Base-by-base conservation (phyloP, 1,284 basidiomycete species). In the Heterobasidion occidentale region DNA sequence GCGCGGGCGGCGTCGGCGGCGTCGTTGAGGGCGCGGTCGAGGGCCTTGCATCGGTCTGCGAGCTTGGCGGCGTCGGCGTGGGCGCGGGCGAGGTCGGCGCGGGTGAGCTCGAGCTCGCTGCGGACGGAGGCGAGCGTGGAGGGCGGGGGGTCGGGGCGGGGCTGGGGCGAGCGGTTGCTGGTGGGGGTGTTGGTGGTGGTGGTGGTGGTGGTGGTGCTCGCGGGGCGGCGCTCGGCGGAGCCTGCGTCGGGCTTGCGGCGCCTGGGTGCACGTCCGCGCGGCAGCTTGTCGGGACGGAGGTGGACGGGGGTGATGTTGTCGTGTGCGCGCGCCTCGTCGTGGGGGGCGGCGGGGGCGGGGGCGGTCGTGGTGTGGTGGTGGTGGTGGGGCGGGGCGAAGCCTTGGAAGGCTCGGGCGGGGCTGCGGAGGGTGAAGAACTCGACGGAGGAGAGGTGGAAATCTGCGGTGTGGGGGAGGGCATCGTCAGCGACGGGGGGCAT, bases 21-120 rank as follows among this genome's bases (percentile, higher is more conserved):
- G 52, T 71, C 69, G 38, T 66, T 62, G 38, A 73, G 69, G 3
- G 78, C 74, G 63, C 73, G 77, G 63, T 88, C 86, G 53, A 88
- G 71, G 62, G 74, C 67, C 65, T 74, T 78, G 67, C 78, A 84
- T 15, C 80, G 76, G 59, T 86, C 85, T 53, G 83, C 76, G 44
- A 84, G 71, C 54, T 77, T 78, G 46, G 74, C 68, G 27, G 78
- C 71, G 52, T 86, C 83, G 54, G 73, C 68, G 59, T 78, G 77
- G 36, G 77, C 75, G 55, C 76, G 77, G 38, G 77, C 73, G 20
- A 85, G 76, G 52, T 86, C 81, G 59, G 73, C 69, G 64, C 79
- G 81, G 53, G 77, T 70, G 56, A 72, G 67, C 67, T 84, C 83
- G 59, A 82, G 73, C 64, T 82, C 80, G 62, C 81, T 77, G 63